Conservation (phyloP, 345 rosid genomes). For the Gossypium australe region DNA sequence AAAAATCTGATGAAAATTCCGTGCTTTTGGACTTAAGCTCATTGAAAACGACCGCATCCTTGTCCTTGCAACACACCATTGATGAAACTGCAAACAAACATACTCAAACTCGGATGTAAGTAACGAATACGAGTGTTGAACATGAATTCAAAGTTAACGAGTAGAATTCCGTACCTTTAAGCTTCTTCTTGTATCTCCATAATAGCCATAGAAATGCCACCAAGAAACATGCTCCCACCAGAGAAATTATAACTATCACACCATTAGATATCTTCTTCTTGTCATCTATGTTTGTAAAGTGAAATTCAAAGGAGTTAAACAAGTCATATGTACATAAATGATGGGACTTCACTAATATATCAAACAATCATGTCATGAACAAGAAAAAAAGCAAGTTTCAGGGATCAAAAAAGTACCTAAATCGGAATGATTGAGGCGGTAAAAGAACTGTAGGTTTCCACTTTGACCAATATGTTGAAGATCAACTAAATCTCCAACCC, state of each 20-base stretch:
- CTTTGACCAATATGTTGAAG: constrained; percentile 29
- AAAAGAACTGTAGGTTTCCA: constrained; percentile 24
- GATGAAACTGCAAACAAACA: constrained; percentile 26
- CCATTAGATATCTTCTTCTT: constrained; percentile 26
- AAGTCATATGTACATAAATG: neutral
- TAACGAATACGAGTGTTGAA: neutral
- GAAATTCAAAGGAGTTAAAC: constrained; percentile 5
- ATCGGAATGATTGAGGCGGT: constrained; percentile 65
- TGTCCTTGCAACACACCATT: constrained; percentile 23
- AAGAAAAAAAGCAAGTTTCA: neutral
- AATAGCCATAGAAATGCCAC: constrained; percentile 30
- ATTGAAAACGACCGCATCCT: constrained; percentile 23
- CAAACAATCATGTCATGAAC: neutral
- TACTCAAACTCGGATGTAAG: neutral
- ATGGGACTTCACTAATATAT: neutral
- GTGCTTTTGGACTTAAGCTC: constrained; percentile 17
- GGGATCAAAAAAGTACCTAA: constrained; percentile 27
- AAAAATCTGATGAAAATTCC: constrained; percentile 39
- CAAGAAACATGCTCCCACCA: constrained; percentile 35
- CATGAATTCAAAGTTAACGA: neutral
- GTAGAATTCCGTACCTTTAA: constrained; percentile 29
- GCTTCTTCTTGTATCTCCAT: constrained; percentile 38
- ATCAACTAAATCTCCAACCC: constrained; percentile 56
- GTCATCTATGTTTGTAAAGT: constrained; percentile 22
- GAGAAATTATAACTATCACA: constrained; percentile 31